These are phyloP conservation scores for Setaria viridis DNA, from an alignment of 202 grass and related monocot species.

Conservation along the genomic window DNA sequence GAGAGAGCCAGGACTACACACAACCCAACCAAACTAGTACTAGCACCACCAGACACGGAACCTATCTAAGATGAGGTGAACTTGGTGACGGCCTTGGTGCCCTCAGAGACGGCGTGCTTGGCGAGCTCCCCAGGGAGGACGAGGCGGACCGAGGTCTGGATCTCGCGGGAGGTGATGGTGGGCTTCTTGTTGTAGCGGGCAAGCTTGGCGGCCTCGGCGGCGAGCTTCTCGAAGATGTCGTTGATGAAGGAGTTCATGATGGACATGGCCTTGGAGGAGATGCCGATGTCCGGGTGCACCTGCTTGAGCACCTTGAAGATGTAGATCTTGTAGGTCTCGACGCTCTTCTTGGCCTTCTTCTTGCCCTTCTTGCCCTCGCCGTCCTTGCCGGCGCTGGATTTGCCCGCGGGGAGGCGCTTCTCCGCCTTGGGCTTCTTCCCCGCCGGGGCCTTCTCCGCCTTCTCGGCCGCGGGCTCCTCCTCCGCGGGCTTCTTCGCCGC, in stretches of 20 bases:
- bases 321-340: conserved; percentile 80
- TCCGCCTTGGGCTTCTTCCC: conserved; percentile 34
- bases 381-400: conserved; percentile 22
- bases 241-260: conserved; percentile 69
- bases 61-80: conserved; percentile 59
- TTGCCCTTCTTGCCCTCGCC: conserved; percentile 51
- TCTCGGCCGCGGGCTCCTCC: not conserved
- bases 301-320: conserved; percentile 68
- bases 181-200: conserved; percentile 72
- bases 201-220: conserved; percentile 53
- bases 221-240: conserved; percentile 69
- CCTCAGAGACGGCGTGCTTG: conserved; percentile 71
- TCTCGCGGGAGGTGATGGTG: conserved; percentile 72
- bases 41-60: not conserved
- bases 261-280: conserved; percentile 64
- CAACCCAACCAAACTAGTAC: not conserved
- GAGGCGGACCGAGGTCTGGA: conserved; percentile 68
- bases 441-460: conserved; percentile 5
- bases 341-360: conserved; percentile 76
- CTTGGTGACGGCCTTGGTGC: conserved; percentile 74
- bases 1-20: not conserved
- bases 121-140: conserved; percentile 67
- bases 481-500: conserved; percentile 13
- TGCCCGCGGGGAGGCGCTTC: conserved; percentile 23
- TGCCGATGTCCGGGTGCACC: conserved; percentile 62